Percentiles rank a stretch among this genome's conserved stretches.
Evolutionary conservation across 805 yeast genomes (phyloP).

Genomic region (Candida nemodendra): DNA sequence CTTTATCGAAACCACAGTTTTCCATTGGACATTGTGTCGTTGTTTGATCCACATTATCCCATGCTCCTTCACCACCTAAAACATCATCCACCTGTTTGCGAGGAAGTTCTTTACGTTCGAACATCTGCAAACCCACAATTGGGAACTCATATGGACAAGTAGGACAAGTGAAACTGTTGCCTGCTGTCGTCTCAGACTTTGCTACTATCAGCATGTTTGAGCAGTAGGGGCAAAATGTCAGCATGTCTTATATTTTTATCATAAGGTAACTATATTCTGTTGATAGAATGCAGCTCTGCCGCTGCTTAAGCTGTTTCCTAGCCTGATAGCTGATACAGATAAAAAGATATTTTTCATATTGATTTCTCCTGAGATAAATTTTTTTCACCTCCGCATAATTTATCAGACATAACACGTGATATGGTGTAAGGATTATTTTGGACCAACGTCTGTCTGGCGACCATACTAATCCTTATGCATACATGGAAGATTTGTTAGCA

Average conservation of each 20-base stretch:
- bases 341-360: too few species aligned
- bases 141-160: conserved; percentile 96
- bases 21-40: conserved; percentile 89
- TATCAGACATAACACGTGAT: too few species aligned
- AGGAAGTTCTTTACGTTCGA: conserved; percentile 77
- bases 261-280: too few species aligned
- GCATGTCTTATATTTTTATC: conserved; percentile 61
- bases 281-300: too few species aligned
- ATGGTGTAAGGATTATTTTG: too few species aligned
- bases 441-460: too few species aligned
- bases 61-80: conserved; percentile 93
- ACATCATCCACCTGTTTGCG: conserved; percentile 95
- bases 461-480: too few species aligned
- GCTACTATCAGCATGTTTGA: conserved; percentile 83
- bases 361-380: too few species aligned
- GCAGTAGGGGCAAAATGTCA: conserved; percentile 93
- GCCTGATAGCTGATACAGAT: too few species aligned
- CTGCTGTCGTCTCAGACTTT: conserved; percentile 48
- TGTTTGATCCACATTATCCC: conserved; percentile 99
- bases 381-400: too few species aligned
- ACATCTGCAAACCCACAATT: conserved; percentile 78
- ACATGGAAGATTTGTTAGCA: too few species aligned
- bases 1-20: conserved; percentile 81
- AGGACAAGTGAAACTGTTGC: conserved; percentile 77
- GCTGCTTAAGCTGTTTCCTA: too few species aligned